Base-by-base conservation (phyloP, 2,329 filamentous ascomycete species). In the Pseudodiploospora longispora region DNA sequence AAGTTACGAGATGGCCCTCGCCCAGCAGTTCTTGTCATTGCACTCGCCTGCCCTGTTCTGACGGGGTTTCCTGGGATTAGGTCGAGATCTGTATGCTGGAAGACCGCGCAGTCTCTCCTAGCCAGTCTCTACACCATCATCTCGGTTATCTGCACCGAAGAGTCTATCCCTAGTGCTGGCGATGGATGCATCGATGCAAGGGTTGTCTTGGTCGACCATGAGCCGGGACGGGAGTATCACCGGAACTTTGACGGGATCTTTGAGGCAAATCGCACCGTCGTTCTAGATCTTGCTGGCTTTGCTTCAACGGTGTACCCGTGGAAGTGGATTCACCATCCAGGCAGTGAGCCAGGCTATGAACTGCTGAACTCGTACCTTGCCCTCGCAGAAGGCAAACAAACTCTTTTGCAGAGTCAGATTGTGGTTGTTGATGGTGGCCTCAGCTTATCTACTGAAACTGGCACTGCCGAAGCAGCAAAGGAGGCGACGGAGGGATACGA, bases 51-150 rank as follows among this genome's bases (percentile, higher is more conserved):
- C 39, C 78, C 82, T 2, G 69, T 83, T 41, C 71, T 89, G 9
- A 66, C 71, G 38, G 72, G 76, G 19, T 19, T 19, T 19, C 65
- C 66, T 30, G 66, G 69, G 27, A 64, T 67, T 27, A 44, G 41
- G 19, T 36, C 38, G 32, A 73, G 49, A 35, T 76, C 53, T 69
- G 74, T 27, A 67, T 68, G 77, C 12, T 95, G 89, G 75, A 59
- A 72, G 31, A 66, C 74, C n/a, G 76, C 82, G 0, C 88, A 95
- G 62, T 71, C 75, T n/a, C 70, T 91, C 5, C 66, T 96, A 27
- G 85, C 85, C 3, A 77, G 78, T 28, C 60, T 94, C 27, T 97
- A 97, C 71, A 81, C 82, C 55, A 74, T 96, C 40, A 70, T 93
- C 44, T 83, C 83, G 31, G 68, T 82, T 38, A 70, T 87, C n/a